Conservation (phyloP, 2,329 filamentous ascomycete genomes). For the Cercospora sp. region DNA sequence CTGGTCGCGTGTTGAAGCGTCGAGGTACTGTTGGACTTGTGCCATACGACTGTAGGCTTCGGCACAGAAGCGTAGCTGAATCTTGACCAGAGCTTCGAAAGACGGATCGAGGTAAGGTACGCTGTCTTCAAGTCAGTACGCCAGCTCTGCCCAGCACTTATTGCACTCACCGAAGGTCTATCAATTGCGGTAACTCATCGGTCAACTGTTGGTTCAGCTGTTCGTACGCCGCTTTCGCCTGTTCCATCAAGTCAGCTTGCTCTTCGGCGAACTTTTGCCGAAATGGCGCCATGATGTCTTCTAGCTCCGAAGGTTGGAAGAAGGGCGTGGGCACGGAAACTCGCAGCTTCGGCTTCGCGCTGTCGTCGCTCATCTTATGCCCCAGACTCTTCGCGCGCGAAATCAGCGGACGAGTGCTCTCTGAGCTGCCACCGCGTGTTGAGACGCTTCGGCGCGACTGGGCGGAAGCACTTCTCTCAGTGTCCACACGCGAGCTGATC, state of each 20-base stretch:
- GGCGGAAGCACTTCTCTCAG: conserved; percentile 3
- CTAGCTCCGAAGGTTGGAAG: conserved; percentile 39
- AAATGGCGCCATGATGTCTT: conserved; percentile 38
- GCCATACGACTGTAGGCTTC: conserved; percentile 98
- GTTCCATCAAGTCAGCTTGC: conserved; percentile 36
- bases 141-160: not conserved
- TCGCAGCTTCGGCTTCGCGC: not conserved
- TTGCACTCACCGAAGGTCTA: conserved; percentile 69
- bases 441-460: conserved; percentile 2
- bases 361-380: not conserved
- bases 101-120: conserved; percentile 96
- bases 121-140: conserved; percentile 23
- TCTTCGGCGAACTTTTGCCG: conserved; percentile 33
- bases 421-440: conserved; percentile 1
- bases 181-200: conserved; percentile 88
- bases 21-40: conserved; percentile 93
- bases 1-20: conserved; percentile 91
- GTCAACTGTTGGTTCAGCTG: conserved; percentile 96
- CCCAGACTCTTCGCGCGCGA: conserved; percentile 1
- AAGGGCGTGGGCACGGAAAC: conserved; percentile 28
- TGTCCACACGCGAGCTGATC: not conserved
- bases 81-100: conserved; percentile 98
- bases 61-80: conserved; percentile 94
- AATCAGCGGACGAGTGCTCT: conserved; percentile 9
- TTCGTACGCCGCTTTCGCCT: conserved; percentile 85